Conservation (phyloP, 2,329 filamentous ascomycete species). For the Gaeumannomyces tritici region DNA sequence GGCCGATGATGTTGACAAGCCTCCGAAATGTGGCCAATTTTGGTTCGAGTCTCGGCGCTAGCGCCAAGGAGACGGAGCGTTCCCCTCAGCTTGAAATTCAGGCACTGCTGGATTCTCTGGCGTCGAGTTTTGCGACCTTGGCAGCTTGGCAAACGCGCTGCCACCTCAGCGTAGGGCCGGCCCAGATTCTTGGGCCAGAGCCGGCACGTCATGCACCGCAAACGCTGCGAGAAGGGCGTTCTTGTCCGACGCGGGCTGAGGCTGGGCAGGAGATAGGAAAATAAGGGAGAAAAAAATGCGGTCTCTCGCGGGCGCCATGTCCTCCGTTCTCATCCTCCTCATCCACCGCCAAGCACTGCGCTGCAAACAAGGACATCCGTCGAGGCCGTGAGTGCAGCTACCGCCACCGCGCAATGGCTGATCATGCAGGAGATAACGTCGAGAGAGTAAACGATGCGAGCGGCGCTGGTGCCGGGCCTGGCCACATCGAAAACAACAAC, state of each 20-base stretch:
- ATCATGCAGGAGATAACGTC: not conserved
- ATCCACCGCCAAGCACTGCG: not conserved
- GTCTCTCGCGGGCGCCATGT: not conserved
- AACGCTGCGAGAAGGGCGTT: too few species aligned
- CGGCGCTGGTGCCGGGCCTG: too few species aligned
- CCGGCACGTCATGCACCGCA: not conserved
- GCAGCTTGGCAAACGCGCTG: not conserved
- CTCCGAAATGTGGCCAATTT: too few species aligned
- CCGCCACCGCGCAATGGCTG: not conserved
- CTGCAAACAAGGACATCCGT: too few species aligned
- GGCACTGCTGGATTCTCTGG: not conserved
- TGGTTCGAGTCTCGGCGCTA: not conserved
- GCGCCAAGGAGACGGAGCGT: not conserved
- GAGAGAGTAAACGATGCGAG: not conserved
- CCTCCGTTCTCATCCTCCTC: not conserved
- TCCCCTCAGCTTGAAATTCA: not conserved
- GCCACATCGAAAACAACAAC: too few species aligned
- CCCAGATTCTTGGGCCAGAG: not conserved
- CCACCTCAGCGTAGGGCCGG: not conserved
- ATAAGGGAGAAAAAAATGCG: not conserved
- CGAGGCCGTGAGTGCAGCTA: too few species aligned
- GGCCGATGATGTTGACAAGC: too few species aligned
- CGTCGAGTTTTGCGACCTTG: not conserved
- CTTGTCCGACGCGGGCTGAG: not conserved
- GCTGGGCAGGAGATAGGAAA: not conserved